Evolutionary conservation across 2,329 filamentous ascomycete genomes (phyloP).

Genomic region (Fusarium drepaniforme): DNA sequence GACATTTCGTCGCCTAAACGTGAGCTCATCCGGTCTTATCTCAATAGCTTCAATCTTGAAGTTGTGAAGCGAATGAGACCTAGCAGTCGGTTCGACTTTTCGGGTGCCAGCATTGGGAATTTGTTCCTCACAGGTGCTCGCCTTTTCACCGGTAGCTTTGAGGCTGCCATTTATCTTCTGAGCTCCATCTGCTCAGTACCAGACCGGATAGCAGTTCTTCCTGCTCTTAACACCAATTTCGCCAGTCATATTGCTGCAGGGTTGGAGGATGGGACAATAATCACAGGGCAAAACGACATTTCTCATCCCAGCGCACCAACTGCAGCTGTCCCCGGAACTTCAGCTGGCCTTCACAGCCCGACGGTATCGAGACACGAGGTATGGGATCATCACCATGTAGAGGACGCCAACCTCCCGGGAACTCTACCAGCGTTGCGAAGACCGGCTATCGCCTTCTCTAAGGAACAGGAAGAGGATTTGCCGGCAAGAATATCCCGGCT

Average conservation of each 20-base stretch:
- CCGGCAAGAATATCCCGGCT: slow-evolving; percentile 82
- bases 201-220: slow-evolving; percentile 81
- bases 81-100: slow-evolving; percentile 81
- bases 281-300: slow-evolving; percentile 94
- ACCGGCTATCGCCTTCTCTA: slow-evolving; percentile 86
- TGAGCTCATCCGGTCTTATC: slow-evolving; percentile 81
- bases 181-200: slow-evolving; percentile 89
- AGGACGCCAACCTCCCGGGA: slow-evolving; percentile 85
- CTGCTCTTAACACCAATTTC: slow-evolving; percentile 95
- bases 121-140: slow-evolving; percentile 86
- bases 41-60: slow-evolving; percentile 82
- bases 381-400: slow-evolving; percentile 73
- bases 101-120: slow-evolving; percentile 81
- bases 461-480: slow-evolving; percentile 80
- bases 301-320: slow-evolving; percentile 83
- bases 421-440: slow-evolving; percentile 83
- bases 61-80: slow-evolving; percentile 82
- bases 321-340: slow-evolving; percentile 48
- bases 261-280: slow-evolving; percentile 79
- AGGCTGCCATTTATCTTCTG: slow-evolving; percentile 91
- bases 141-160: slow-evolving; percentile 92
- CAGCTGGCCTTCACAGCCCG: slow-evolving; percentile 47
- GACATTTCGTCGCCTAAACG: slow-evolving; percentile 77
- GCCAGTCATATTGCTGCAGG: slow-evolving; percentile 93
- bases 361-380: slow-evolving; percentile 57